A percentile compares a stretch with the other conserved stretches of the same genome.
phyloP scores from a whole-genome alignment of 2,329 filamentous ascomycete species.

The Penicillium sp. region DNA sequence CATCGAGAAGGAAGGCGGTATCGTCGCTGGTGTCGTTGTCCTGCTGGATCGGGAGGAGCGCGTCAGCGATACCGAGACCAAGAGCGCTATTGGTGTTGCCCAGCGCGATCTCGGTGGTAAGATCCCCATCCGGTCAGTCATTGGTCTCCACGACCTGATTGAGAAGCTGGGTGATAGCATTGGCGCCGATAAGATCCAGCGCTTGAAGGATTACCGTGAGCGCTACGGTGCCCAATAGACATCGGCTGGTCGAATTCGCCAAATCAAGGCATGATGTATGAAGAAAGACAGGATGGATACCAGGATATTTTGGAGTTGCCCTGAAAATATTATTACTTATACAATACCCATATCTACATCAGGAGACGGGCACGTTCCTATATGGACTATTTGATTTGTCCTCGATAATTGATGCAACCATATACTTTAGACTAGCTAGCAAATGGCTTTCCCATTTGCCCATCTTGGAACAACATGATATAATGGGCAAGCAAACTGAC shows the following conservation, averaged over 20 bases:
- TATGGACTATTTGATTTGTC: not conserved
- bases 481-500: not conserved
- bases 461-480: not conserved
- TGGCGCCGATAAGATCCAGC: conserved; percentile 61
- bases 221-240: conserved; percentile 41
- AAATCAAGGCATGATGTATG: conserved; percentile 23
- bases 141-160: conserved; percentile 72
- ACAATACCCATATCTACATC: not conserved
- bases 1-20: conserved; percentile 80
- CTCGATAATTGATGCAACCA: not conserved
- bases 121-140: conserved; percentile 77
- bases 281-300: conserved; percentile 24
- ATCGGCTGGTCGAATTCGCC: not conserved
- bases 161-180: conserved; percentile 63
- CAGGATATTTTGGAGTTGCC: conserved; percentile 17
- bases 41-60: conserved; percentile 70
- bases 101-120: conserved; percentile 68
- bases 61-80: conserved; percentile 61
- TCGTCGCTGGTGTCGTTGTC: conserved; percentile 81
- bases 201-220: conserved; percentile 69
- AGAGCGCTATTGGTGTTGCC: conserved; percentile 83
- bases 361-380: not conserved
- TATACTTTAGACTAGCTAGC: not conserved
- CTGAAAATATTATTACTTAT: conserved; percentile 1
- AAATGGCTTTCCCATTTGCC: conserved; percentile 4